phyloP scores from a whole-genome alignment of 1,284 basidiomycete genomes.

The Boletus calvinii region DNA sequence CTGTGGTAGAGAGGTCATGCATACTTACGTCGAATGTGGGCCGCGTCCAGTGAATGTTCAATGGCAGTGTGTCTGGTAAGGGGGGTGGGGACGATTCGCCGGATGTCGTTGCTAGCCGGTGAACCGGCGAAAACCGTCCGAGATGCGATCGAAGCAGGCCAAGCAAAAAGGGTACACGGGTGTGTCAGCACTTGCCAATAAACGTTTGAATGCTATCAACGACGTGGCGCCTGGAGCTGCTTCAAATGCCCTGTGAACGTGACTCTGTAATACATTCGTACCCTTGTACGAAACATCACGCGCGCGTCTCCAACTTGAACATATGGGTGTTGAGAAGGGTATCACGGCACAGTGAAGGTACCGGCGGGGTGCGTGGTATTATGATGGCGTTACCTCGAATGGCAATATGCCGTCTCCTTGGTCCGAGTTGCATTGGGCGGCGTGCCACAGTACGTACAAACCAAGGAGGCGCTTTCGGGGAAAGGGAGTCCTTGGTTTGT shows the following conservation, averaged over 20 bases:
- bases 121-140: slow-evolving; percentile 8
- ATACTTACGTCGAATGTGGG: not conserved
- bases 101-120: not conserved
- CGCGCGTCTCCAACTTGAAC: not conserved
- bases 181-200: not conserved
- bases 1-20: not conserved
- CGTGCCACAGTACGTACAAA: too few species aligned
- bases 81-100: not conserved
- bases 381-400: not conserved
- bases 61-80: not conserved
- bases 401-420: not conserved
- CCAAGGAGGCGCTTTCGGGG: not conserved
- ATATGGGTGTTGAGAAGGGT: not conserved
- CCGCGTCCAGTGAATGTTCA: not conserved
- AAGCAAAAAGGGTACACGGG: not conserved
- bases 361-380: not conserved
- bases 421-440: not conserved
- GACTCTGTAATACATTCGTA: not conserved
- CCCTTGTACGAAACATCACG: not conserved
- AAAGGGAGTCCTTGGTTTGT: not conserved
- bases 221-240: not conserved
- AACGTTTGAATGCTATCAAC: not conserved
- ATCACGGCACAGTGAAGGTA: not conserved
- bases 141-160: slow-evolving; percentile 3
- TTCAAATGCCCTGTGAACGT: too few species aligned